Conservation (phyloP, 2,329 filamentous ascomycete species). For the Fusarium compactum region DNA sequence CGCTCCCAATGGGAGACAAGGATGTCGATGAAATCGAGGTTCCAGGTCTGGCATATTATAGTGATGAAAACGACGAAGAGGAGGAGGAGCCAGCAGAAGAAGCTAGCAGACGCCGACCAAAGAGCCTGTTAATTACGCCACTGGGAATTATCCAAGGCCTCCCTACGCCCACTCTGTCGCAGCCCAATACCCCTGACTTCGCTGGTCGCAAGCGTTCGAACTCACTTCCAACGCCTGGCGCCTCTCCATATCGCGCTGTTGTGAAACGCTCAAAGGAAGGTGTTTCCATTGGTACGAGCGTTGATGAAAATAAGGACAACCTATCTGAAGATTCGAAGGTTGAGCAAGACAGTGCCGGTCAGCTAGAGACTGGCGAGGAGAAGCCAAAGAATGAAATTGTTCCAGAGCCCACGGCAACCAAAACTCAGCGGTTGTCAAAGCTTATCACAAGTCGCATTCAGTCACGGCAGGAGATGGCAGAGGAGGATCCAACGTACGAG, state of each 20-base stretch:
- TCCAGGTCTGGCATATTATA: conserved; percentile 73
- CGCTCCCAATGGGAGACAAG: conserved; percentile 74
- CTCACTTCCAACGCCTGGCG: conserved; percentile 45
- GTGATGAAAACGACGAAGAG: conserved; percentile 70
- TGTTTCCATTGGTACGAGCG: not conserved
- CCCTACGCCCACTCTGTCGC: conserved; percentile 51
- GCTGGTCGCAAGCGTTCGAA: conserved; percentile 51
- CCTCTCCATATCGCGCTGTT: conserved; percentile 41
- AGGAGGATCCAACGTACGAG: conserved; percentile 64
- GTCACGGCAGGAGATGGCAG: conserved; percentile 27
- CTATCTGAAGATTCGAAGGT: conserved; percentile 20
- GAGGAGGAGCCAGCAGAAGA: conserved; percentile 48
- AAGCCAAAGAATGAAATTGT: conserved; percentile 13
- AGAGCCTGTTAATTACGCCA: conserved; percentile 55
- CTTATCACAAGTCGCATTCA: conserved; percentile 43
- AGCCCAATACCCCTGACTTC: conserved; percentile 53
- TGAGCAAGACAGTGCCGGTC: conserved; percentile 8
- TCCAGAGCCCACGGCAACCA: conserved; percentile 25
- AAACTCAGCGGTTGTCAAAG: conserved; percentile 43
- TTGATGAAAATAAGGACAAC: conserved; percentile 12
- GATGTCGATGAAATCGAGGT: conserved; percentile 86
- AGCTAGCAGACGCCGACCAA: conserved; percentile 55
- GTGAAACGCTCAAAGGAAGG: conserved; percentile 29
- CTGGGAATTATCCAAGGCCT: conserved; percentile 45
- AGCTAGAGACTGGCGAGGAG: conserved; percentile 9